Conservation (phyloP, 1,139 yeast species). For the Taphrina communis region DNA sequence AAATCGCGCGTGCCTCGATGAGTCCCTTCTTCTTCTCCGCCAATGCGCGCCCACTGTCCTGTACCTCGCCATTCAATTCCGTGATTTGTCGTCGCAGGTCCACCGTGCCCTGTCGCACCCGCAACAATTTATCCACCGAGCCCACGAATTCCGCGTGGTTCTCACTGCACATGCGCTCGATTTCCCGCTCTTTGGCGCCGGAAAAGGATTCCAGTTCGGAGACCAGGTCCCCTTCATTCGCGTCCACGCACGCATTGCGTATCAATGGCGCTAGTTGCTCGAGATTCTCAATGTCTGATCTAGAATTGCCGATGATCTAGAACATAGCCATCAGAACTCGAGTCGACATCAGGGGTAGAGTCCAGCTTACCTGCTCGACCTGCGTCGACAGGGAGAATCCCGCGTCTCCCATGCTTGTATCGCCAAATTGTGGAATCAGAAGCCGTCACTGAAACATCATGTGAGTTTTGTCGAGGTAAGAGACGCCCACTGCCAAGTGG, state of each 20-base stretch:
- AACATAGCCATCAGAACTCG: too few relatives aligned
- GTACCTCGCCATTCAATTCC: conserved; percentile 61
- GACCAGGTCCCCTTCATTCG: conserved; percentile 24
- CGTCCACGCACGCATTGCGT: conserved; percentile 29
- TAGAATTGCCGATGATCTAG: conserved; percentile 35
- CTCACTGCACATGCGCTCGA: conserved; percentile 34
- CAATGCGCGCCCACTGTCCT: conserved; percentile 68
- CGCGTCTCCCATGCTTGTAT: conserved; percentile 11
- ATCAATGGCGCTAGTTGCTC: conserved; percentile 39
- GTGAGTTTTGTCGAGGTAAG: too few relatives aligned
- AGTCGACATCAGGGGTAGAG: too few relatives aligned
- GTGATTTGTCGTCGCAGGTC: conserved; percentile 61
- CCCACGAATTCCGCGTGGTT: conserved; percentile 52
- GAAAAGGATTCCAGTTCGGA: conserved; percentile 30
- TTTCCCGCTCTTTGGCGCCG: conserved; percentile 27
- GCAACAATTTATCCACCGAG: conserved; percentile 63
- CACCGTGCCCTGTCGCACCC: conserved; percentile 62
- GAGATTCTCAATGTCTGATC: conserved; percentile 34
- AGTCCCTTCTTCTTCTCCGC: conserved; percentile 47
- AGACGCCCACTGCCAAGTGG: too few relatives aligned
- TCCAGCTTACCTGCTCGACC: conserved; percentile 15
- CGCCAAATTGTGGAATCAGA: too few relatives aligned
- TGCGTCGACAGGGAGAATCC: conserved; percentile 17
- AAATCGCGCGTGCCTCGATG: conserved; percentile 49
- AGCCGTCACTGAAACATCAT: too few relatives aligned